These are phyloP conservation scores for Akebia trifoliata DNA, from an alignment of 164 flowering plant species.

Conservation along the genomic window DNA sequence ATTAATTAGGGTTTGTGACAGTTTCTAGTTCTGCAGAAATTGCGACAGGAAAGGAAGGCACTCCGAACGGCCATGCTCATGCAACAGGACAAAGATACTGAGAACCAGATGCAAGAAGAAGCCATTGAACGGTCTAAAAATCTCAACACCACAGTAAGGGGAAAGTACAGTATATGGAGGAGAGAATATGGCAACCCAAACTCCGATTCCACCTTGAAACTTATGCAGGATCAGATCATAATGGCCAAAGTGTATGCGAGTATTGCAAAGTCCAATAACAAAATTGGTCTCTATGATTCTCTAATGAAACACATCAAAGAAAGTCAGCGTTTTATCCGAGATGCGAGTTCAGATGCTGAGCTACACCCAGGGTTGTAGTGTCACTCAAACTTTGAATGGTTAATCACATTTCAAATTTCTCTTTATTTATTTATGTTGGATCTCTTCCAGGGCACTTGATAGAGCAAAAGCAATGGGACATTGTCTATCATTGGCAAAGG, in stretches of 20 bases:
- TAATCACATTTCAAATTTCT: slow-evolving; percentile 2
- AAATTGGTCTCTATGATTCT: slow-evolving; percentile 44
- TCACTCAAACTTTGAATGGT: slow-evolving; percentile 3
- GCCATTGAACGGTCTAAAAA: slow-evolving; percentile 54
- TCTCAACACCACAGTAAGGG: slow-evolving; percentile 44
- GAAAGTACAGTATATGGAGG: slow-evolving; percentile 89
- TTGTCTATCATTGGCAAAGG: slow-evolving; percentile 69
- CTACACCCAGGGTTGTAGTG: slow-evolving; percentile 65
- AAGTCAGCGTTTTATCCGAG: slow-evolving; percentile 59
- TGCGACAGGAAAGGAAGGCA: slow-evolving; percentile 54
- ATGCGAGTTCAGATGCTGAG: slow-evolving; percentile 79
- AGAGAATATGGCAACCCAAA: slow-evolving; percentile 66
- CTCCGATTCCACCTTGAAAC: slow-evolving; percentile 50
- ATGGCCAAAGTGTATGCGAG: slow-evolving; percentile 61
- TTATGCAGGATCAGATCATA: slow-evolving; percentile 57
- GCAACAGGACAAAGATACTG: slow-evolving; percentile 42
- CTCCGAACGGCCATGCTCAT: slow-evolving; percentile 47
- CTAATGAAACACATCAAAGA: slow-evolving; percentile 48
- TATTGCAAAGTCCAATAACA: slow-evolving; percentile 43
- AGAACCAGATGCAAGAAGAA: slow-evolving; percentile 42
- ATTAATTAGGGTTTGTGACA: slow-evolving; percentile 14
- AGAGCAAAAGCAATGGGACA: slow-evolving; percentile 90
- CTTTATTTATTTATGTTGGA: slow-evolving; percentile 1
- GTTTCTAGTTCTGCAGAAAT: slow-evolving; percentile 33
- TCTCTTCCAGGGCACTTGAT: slow-evolving; percentile 61